phyloP scores from a whole-genome alignment of 1,284 basidiomycete genomes.

The Puccinia coronata region DNA sequence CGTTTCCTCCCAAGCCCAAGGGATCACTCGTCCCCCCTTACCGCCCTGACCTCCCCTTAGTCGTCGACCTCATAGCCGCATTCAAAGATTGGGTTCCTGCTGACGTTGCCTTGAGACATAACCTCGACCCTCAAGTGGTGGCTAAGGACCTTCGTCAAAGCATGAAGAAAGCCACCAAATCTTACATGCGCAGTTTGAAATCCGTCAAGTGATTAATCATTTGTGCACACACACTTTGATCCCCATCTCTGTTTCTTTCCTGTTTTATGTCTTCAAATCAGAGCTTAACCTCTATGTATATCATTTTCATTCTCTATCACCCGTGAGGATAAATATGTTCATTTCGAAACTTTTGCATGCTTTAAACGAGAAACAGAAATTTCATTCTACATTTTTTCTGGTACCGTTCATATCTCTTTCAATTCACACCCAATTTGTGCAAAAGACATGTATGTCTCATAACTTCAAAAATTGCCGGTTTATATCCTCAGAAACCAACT shows the following conservation, averaged over 20 bases:
- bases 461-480: no score
- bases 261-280: no score
- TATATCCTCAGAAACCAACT: no score
- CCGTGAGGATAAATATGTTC: no score
- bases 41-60: background rate
- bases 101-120: constrained; percentile 43
- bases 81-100: constrained; percentile 42
- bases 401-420: no score
- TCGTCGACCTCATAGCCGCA: constrained; percentile 24
- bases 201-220: background rate
- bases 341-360: no score
- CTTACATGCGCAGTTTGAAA: constrained; percentile 29
- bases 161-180: constrained; percentile 43
- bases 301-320: no score
- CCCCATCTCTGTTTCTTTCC: background rate
- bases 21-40: constrained; percentile 15
- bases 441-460: no score
- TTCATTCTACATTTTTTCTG: no score
- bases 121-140: constrained; percentile 37
- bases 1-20: constrained; percentile 29
- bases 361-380: no score
- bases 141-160: constrained; percentile 44
- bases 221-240: background rate
- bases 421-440: no score
- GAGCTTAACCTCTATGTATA: no score